Evolutionary conservation across 495 filamentous ascomycete genomes (phyloP).

Genomic region (Aspergillus wentii): DNA sequence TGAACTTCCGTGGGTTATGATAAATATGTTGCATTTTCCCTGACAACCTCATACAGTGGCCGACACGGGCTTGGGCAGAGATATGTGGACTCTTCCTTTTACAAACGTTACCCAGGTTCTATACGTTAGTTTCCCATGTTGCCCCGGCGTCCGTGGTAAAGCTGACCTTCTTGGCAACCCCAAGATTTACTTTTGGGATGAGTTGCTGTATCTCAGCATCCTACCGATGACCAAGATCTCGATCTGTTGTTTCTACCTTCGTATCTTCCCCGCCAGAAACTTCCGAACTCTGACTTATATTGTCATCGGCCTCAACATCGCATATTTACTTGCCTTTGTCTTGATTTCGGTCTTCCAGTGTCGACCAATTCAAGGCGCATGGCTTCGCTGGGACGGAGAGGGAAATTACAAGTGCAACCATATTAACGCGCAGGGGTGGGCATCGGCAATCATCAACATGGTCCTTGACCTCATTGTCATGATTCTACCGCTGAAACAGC

Average conservation of each 20-base stretch:
- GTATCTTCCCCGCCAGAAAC: slow-evolving; percentile 32
- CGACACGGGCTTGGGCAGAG: slow-evolving; percentile 34
- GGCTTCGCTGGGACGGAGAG: slow-evolving; percentile 35
- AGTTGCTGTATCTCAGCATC: slow-evolving; percentile 29
- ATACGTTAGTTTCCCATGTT: slow-evolving; percentile 19
- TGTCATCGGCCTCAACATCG: slow-evolving; percentile 30
- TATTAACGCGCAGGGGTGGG: slow-evolving; percentile 36
- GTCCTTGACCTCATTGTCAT: slow-evolving; percentile 43
- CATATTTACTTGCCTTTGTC: slow-evolving; percentile 34
- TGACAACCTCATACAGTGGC: slow-evolving; percentile 19
- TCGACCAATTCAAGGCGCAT: slow-evolving; percentile 32
- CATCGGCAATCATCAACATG: slow-evolving; percentile 39
- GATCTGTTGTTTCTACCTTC: slow-evolving; percentile 34
- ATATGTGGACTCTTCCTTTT: slow-evolving; percentile 44
- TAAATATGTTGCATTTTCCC: neutral
- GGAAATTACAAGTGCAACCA: slow-evolving; percentile 34
- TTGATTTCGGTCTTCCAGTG: slow-evolving; percentile 40
- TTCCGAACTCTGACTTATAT: slow-evolving; percentile 24
- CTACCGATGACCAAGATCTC: slow-evolving; percentile 35
- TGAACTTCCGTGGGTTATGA: neutral
- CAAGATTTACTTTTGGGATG: slow-evolving; percentile 29
- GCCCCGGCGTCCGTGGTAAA: neutral
- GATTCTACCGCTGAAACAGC: slow-evolving; percentile 31
- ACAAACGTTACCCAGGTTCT: slow-evolving; percentile 39
- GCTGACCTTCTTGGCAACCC: neutral